phyloP scores from a whole-genome alignment of 1,284 basidiomycete species.

The Puccinia triticina region DNA sequence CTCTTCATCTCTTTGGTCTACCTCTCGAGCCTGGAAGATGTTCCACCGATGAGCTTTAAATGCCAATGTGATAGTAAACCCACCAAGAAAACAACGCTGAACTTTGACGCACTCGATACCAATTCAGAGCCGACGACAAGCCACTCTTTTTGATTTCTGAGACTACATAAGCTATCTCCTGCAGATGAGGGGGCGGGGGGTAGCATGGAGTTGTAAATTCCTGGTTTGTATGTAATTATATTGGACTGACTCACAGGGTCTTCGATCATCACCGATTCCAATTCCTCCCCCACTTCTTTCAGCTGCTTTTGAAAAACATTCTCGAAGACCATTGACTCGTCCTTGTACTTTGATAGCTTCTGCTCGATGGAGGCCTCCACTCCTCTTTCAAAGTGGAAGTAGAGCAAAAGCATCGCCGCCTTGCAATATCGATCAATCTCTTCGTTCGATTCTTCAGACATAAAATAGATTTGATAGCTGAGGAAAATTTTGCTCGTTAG shows the following conservation, averaged over 20 bases:
- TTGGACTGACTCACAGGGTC: slow-evolving; percentile 18
- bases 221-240: too few relatives aligned
- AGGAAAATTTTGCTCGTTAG: neutral
- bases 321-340: slow-evolving; percentile 4
- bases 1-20: slow-evolving; percentile 26
- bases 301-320: slow-evolving; percentile 10
- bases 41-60: neutral
- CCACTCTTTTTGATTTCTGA: slow-evolving; percentile 23
- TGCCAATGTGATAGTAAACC: neutral
- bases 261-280: slow-evolving; percentile 14
- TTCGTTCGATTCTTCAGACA: slow-evolving; percentile 8
- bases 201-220: neutral
- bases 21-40: neutral
- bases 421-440: slow-evolving; percentile 12
- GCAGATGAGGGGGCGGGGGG: neutral
- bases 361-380: slow-evolving; percentile 4
- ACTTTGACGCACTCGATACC: slow-evolving; percentile 40
- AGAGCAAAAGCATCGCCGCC: slow-evolving; percentile 8
- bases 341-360: neutral
- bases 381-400: slow-evolving; percentile 23
- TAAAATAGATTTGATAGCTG: slow-evolving; percentile 47
- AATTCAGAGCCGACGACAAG: slow-evolving; percentile 29
- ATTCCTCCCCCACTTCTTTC: neutral
- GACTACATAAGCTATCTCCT: slow-evolving; percentile 12
- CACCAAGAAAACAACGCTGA: neutral